A percentile compares a stretch with the other conserved stretches of the same genome.
Evolutionary conservation across 2,329 filamentous ascomycete genomes (phyloP).

Genomic region (Cercospora berteroae): DNA sequence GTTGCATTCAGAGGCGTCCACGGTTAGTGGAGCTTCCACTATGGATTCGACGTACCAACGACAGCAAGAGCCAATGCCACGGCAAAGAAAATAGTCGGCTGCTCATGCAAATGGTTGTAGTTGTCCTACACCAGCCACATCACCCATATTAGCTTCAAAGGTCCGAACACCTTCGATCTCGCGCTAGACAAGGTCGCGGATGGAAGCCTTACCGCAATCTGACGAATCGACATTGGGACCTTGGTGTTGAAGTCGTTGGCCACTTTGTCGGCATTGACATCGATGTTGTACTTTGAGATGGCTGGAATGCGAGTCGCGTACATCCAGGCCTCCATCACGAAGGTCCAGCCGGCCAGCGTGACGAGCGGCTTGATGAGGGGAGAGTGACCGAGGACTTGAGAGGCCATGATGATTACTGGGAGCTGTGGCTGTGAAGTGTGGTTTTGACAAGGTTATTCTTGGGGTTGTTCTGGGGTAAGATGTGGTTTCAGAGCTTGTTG

Average conservation of each 20-base stretch:
- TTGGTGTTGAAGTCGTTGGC: slow-evolving; percentile 21
- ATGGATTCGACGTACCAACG: not conserved
- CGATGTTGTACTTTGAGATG: slow-evolving; percentile 31
- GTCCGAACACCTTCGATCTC: not conserved
- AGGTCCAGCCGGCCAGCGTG: slow-evolving; percentile 41
- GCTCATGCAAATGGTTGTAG: slow-evolving; percentile 44
- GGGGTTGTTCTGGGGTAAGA: not conserved
- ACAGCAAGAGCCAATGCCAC: slow-evolving; percentile 34
- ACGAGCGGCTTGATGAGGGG: slow-evolving; percentile 22
- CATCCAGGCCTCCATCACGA: slow-evolving; percentile 43
- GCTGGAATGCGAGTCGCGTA: slow-evolving; percentile 41
- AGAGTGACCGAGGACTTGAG: slow-evolving; percentile 7
- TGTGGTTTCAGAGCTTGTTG: not conserved
- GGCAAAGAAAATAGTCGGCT: slow-evolving; percentile 45
- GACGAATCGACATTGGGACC: slow-evolving; percentile 15
- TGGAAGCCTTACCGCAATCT: slow-evolving; percentile 31
- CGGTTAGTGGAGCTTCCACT: not conserved
- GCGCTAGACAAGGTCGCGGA: not conserved
- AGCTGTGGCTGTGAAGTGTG: not conserved
- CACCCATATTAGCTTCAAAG: not conserved
- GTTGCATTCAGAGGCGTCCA: too few species aligned
- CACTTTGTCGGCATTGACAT: slow-evolving; percentile 13
- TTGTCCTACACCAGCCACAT: slow-evolving; percentile 28
- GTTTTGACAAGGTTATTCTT: not conserved
- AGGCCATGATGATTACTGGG: not conserved